A percentile compares a stretch with the other conserved stretches of the same genome.
phyloP scores from a whole-genome alignment of 345 rosid genomes.

The Lepidium sativum region DNA sequence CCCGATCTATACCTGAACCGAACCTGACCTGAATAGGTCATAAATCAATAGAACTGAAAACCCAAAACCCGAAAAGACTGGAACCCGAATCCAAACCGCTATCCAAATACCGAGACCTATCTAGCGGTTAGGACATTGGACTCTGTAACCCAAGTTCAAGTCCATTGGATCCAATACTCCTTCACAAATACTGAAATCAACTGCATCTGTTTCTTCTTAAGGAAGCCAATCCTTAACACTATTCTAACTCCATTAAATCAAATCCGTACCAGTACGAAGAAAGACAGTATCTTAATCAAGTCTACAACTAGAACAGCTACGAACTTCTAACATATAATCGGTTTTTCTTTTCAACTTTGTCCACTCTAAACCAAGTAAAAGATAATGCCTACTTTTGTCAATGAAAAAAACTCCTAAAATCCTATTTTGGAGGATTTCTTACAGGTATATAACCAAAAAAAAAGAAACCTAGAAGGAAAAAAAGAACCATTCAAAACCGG shows the following conservation, averaged over 20 bases:
- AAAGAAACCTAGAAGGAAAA: neutral
- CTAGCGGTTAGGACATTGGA: conserved; percentile 86
- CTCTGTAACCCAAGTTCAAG: conserved; percentile 94
- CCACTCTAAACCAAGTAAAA: neutral
- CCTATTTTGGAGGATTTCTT: conserved; percentile 27
- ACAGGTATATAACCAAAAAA: conserved; percentile 15
- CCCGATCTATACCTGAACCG: too few species aligned
- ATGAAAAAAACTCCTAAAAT: conserved; percentile 5
- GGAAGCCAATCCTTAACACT: neutral
- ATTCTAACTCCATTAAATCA: neutral
- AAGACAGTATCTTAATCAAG: neutral
- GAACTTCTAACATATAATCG: neutral
- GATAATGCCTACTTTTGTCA: conserved; percentile 12
- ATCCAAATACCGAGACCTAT: too few species aligned
- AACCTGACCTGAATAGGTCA: too few species aligned
- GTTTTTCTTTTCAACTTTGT: neutral
- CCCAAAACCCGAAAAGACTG: too few species aligned
- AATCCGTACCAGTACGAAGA: neutral
- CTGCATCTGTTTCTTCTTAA: neutral
- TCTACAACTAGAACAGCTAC: neutral
- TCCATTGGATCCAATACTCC: too few species aligned
- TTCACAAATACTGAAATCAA: neutral
- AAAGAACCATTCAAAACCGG: conserved; percentile 27
- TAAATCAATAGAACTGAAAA: too few species aligned
- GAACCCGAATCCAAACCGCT: too few species aligned